Base-by-base conservation (phyloP, 257 asterid species). In the Capsicum chinense region DNA sequence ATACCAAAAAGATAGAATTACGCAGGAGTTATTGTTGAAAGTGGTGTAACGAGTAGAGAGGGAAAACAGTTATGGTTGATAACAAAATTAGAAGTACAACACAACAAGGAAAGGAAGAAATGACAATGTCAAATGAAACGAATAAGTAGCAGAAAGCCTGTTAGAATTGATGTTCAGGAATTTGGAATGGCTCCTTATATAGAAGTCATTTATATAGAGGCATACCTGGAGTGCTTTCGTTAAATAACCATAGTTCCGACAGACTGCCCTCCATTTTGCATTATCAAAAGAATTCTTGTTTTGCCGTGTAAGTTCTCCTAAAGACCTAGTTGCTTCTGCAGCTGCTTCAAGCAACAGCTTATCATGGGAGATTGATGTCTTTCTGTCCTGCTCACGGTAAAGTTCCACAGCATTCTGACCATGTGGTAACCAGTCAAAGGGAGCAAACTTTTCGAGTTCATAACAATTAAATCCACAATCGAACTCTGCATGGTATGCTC, bases 401-500 rank as follows among this genome's bases (percentile, higher is more conserved):
- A 88, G 83, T 85, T 96, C 98, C 57, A 87, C 86, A 52, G 88
- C 86, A 66, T 86, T 81, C 86, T 92, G 95, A 83, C 98, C 98
- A 88, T 89, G 91, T 63, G 95, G 92, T 83, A 96, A 84, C 98
- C 98, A 96, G 84, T 96, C 95, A 79, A 92, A 83, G 64, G 98
- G 97, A 87, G 98, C 98, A 83, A 96, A 90, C 89, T 90, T 85
- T 35, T 87, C 93, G 10, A 91, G 21, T 84, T 96, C 98, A 3
- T 93, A 87, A 92, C 95, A 92, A 88, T 90, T 92, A 85, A 94
- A 96, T 85, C 98, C 98, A 86, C 93, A 90, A 86, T 92, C 88
- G 82, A 93, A 88, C 82, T 87, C 91, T 62, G 94, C 86, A 87
- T 91, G 94, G 88, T 91, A 94, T 70, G 94, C 98, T 81, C 95